Conservation (phyloP, 2,329 filamentous ascomycete genomes). For the Trichoderma sp. region DNA sequence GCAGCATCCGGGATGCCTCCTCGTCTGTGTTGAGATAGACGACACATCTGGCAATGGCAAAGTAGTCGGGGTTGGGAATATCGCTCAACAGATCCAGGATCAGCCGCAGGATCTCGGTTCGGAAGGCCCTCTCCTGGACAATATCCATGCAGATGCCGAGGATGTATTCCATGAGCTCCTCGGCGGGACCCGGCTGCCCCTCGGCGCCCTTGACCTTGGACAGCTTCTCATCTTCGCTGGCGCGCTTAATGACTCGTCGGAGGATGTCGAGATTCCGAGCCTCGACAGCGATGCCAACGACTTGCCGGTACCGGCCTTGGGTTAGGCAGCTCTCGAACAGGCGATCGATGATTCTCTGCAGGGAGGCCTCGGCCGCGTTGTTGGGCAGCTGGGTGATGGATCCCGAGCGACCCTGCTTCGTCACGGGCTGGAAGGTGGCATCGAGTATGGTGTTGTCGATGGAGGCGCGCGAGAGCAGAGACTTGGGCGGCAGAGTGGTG, state of each 20-base stretch:
- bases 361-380: conserved; percentile 72
- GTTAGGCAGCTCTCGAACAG: conserved; percentile 89
- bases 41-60: conserved; percentile 96
- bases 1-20: conserved; percentile 84
- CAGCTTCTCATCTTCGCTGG: conserved; percentile 81
- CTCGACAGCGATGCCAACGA: conserved; percentile 95
- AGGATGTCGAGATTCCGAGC: conserved; percentile 89
- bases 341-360: conserved; percentile 82
- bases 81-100: conserved; percentile 95
- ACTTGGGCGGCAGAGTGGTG: conserved; percentile 89
- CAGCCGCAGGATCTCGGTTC: conserved; percentile 80
- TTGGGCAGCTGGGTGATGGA: conserved; percentile 68
- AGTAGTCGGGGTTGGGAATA: conserved; percentile 91
- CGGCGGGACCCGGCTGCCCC: conserved; percentile 62
- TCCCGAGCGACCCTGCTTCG: conserved; percentile 57
- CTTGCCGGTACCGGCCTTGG: conserved; percentile 87
- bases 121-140: conserved; percentile 87
- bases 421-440: conserved; percentile 56
- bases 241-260: conserved; percentile 81
- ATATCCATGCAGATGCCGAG: conserved; percentile 97
- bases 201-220: conserved; percentile 59
- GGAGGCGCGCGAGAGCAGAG: conserved; percentile 83
- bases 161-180: conserved; percentile 96
- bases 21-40: conserved; percentile 93
- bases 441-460: conserved; percentile 65